Conservation (phyloP, 768 basidiomycete genomes). For the Mycena albidolilacea region DNA sequence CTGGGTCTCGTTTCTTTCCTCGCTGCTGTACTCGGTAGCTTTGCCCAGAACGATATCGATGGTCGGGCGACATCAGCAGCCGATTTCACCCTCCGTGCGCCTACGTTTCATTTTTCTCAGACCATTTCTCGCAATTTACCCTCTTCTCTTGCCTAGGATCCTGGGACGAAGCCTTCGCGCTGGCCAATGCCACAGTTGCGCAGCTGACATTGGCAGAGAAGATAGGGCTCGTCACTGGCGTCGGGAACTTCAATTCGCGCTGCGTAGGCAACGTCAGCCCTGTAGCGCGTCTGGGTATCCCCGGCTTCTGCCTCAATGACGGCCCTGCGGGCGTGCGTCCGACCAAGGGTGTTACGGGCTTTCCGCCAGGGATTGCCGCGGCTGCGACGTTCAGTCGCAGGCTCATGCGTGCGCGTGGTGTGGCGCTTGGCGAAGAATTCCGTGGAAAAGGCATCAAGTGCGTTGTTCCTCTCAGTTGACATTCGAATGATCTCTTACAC, state of each 20-base stretch:
- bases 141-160: slow-evolving; percentile 50
- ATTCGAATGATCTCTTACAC: slow-evolving; percentile 2
- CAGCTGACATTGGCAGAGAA: slow-evolving; percentile 64
- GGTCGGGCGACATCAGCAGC: slow-evolving; percentile 5
- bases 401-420: slow-evolving; percentile 74
- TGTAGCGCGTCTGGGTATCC: slow-evolving; percentile 57
- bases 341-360: slow-evolving; percentile 62
- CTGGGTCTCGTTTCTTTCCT: background rate
- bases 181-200: slow-evolving; percentile 53
- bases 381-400: slow-evolving; percentile 70
- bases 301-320: slow-evolving; percentile 64
- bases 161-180: slow-evolving; percentile 60
- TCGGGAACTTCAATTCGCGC: slow-evolving; percentile 60
- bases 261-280: slow-evolving; percentile 65
- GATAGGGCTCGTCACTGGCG: slow-evolving; percentile 61
- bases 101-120: background rate
- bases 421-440: slow-evolving; percentile 77
- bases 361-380: slow-evolving; percentile 72
- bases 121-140: background rate
- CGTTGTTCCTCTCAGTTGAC: background rate
- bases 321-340: slow-evolving; percentile 64
- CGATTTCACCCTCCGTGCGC: background rate
- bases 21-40: background rate
- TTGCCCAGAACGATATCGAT: background rate
- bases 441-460: slow-evolving; percentile 75